Percentiles rank a stretch among this genome's conserved stretches.
Conservation (phyloP, 1,284 basidiomycete species). For the Afroboletus lepidellus region DNA sequence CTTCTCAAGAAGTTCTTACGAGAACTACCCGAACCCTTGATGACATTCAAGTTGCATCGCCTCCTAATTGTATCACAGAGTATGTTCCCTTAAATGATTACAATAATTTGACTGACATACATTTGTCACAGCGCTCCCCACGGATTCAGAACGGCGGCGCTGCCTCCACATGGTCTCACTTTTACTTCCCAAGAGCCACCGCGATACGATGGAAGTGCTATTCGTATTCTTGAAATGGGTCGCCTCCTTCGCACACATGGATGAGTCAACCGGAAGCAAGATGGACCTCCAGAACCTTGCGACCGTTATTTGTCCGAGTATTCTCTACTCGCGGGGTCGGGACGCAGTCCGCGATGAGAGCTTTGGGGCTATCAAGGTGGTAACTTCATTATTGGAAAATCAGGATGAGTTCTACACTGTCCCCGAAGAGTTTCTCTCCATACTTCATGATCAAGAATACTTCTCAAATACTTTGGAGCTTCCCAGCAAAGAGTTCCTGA, state of each 20-base stretch:
- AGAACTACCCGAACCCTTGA: slow-evolving; percentile 92
- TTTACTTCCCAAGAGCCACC: slow-evolving; percentile 88
- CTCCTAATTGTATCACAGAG: slow-evolving; percentile 87
- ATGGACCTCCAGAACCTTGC: slow-evolving; percentile 98
- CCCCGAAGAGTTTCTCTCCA: slow-evolving; percentile 79
- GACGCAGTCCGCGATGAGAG: slow-evolving; percentile 93
- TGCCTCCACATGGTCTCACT: slow-evolving; percentile 86
- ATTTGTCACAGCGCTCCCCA: slow-evolving; percentile 58
- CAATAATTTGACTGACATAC: slow-evolving; percentile 9
- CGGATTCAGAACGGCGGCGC: slow-evolving; percentile 77
- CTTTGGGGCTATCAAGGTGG: slow-evolving; percentile 85
- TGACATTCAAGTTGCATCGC: slow-evolving; percentile 93
- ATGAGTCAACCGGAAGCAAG: slow-evolving; percentile 97
- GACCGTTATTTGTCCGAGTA: slow-evolving; percentile 97
- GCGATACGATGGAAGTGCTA: slow-evolving; percentile 96
- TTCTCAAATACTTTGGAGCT: slow-evolving; percentile 81
- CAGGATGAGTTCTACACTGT: slow-evolving; percentile 95
- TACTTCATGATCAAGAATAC: slow-evolving; percentile 84
- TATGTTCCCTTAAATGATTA: slow-evolving; percentile 42
- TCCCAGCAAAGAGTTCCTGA: slow-evolving; percentile 86
- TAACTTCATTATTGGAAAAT: slow-evolving; percentile 83
- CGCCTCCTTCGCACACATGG: slow-evolving; percentile 96
- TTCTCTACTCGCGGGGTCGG: slow-evolving; percentile 83
- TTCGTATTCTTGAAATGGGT: slow-evolving; percentile 99
- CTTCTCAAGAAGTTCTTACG: slow-evolving; percentile 96